Base-by-base conservation (phyloP, 1,284 basidiomycete genomes). In the Ceratobasidium sp. region DNA sequence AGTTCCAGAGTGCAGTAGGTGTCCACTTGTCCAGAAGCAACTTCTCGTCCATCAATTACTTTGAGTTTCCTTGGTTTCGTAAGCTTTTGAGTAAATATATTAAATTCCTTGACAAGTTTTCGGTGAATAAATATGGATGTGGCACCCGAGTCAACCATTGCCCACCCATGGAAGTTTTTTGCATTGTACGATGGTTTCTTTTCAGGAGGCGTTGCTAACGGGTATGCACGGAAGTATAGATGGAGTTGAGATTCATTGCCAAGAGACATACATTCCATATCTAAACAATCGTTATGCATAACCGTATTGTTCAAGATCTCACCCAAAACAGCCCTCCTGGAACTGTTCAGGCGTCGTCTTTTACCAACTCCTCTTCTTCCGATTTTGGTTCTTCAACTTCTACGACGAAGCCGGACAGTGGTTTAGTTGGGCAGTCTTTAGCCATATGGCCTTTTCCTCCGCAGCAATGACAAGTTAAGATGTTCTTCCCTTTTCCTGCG, bases 21-120 rank as follows among this genome's bases (percentile, higher is more conserved):
- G 5, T 5, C 15, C 13, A 66, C 64, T 66, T 17, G 17, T 10
- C 64, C 42, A 3, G 64, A 66, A 7, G 37, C 10, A 20, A 66
- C 35, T 35, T 49, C 64, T 15, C 64, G 1, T 26, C 64, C 64
- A 31, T 66, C 64, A 28, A 66, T 51, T 2, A 66, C 64, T 3
- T 51, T 26, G 3, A 66, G 42, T 33, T 17, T 42, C 3, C 23
- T 42, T 26, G 42, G n/a, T 23, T 23, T 42, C 6, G n/a, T 15
- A 13, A 45, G 39, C 13, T 15, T 42, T 26, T 64, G 5, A 28
- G 17, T 64, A 7, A 8, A 39, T 8, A 64, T 20, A 2, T 47
- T 45, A 15, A 42, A 26, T 42, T n/a, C 28, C 8, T 42, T 3
- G 6, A 64, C 39, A 42, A 64, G 28, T 66, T 31, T 31, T 33